A percentile compares a stretch with the other conserved stretches of the same genome.
Evolutionary conservation across 345 rosid genomes (phyloP).

Genomic region (Pistacia atlantica): DNA sequence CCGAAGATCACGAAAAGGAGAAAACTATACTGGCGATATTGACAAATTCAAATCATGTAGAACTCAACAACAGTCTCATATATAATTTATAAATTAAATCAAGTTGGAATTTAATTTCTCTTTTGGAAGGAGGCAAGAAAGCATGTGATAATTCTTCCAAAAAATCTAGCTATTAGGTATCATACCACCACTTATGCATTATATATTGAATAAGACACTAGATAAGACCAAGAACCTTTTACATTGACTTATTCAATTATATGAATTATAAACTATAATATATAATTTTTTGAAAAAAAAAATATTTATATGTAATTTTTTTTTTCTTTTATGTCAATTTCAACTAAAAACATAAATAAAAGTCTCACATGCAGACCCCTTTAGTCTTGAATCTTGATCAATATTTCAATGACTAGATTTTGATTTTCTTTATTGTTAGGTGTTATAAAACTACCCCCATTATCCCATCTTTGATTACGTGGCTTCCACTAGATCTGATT

Average conservation of each 20-base stretch:
- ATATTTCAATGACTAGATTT: background rate
- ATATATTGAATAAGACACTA: slow-evolving; percentile 2
- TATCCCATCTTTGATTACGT: slow-evolving; percentile 2
- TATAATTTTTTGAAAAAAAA: no score
- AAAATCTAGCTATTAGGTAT: slow-evolving; percentile 16
- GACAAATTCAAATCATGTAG: background rate
- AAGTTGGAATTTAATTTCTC: background rate
- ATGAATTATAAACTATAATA: no score
- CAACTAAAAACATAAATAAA: no score
- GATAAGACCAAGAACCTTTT: slow-evolving; percentile 22
- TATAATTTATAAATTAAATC: background rate
- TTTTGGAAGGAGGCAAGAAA: background rate
- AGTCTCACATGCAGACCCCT: slow-evolving; percentile 11
- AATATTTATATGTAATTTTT: no score
- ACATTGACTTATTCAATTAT: background rate
- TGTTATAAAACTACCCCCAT: background rate
- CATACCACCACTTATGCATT: slow-evolving; percentile 16
- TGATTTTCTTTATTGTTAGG: slow-evolving; percentile 25
- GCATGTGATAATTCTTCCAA: slow-evolving; percentile 19
- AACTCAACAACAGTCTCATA: background rate
- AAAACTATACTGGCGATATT: no score
- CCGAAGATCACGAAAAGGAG: no score
- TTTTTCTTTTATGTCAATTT: no score
- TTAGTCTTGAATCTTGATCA: background rate
- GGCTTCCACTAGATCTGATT: slow-evolving; percentile 29